Conservation (phyloP, 768 basidiomycete genomes). For the Sporobolomyces pararoseus region DNA sequence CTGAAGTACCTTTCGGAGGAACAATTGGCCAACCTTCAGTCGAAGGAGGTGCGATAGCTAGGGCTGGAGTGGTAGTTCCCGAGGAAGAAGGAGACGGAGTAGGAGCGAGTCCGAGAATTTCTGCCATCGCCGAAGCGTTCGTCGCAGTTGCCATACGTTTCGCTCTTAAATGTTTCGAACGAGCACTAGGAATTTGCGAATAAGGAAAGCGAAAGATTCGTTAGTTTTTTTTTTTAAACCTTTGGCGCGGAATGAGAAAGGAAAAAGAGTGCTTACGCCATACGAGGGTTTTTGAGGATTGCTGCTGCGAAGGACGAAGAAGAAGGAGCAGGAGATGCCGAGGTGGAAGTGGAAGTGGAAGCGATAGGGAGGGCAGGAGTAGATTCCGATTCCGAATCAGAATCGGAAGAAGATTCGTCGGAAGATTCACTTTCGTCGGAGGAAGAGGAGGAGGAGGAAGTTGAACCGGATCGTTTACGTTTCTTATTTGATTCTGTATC, state of each 20-base stretch:
- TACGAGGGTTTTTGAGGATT: slow-evolving; percentile 42
- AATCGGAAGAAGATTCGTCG: slow-evolving; percentile 1
- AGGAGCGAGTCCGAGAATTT: slow-evolving; percentile 44
- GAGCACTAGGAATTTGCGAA: slow-evolving; percentile 21
- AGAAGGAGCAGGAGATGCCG: slow-evolving; percentile 8
- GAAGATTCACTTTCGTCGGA: neutral
- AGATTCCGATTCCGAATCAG: neutral
- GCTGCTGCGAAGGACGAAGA: neutral
- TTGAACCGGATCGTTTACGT: slow-evolving; percentile 24
- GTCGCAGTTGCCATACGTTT: slow-evolving; percentile 40
- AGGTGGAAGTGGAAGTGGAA: neutral
- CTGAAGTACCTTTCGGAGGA: slow-evolving; percentile 16
- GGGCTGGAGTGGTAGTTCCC: slow-evolving; percentile 9
- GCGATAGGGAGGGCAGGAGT: neutral
- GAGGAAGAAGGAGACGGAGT: slow-evolving; percentile 28
- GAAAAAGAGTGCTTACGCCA: slow-evolving; percentile 34
- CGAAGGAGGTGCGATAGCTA: slow-evolving; percentile 28
- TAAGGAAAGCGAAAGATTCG: neutral
- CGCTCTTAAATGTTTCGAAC: slow-evolving; percentile 43
- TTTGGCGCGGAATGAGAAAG: too few relatives aligned
- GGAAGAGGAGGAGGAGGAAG: slow-evolving; percentile 9
- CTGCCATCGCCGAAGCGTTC: slow-evolving; percentile 43
- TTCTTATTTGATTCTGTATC: slow-evolving; percentile 32
- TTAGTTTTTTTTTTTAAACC: too few relatives aligned
- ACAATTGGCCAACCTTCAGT: slow-evolving; percentile 28